Percentiles rank a stretch among this genome's conserved stretches.
Evolutionary conservation across 2,329 filamentous ascomycete species (phyloP).

Genomic region (Paradendryphiella salina): DNA sequence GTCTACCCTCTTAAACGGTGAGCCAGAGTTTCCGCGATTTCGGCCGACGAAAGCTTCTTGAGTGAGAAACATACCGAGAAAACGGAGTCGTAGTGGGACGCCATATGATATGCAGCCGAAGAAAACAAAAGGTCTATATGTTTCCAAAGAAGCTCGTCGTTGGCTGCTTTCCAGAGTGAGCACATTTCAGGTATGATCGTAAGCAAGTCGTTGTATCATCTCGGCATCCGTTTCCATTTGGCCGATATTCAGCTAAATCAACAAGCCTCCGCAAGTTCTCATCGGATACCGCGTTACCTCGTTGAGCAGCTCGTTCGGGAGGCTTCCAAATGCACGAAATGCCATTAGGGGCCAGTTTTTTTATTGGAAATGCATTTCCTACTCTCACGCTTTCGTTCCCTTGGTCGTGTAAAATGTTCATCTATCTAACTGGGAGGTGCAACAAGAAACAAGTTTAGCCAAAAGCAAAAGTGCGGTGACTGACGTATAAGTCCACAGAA

Average conservation of each 20-base stretch:
- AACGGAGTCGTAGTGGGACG: neutral
- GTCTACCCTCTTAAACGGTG: no score
- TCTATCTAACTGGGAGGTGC: no score
- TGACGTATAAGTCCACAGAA: no score
- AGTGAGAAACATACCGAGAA: neutral
- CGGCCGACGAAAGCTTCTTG: neutral
- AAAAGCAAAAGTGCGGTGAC: no score
- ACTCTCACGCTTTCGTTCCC: no score
- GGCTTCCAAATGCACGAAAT: neutral
- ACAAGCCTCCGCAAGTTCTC: no score
- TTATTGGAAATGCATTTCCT: no score
- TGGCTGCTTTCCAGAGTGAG: neutral
- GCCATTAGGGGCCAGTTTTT: neutral
- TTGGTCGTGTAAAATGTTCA: no score
- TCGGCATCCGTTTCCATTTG: neutral
- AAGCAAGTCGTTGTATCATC: no score
- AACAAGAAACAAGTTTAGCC: no score
- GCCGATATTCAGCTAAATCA: no score
- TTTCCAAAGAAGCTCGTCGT: neutral
- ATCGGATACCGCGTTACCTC: neutral
- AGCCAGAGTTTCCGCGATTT: neutral
- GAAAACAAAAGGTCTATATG: neutral
- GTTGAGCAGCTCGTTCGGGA: neutral
- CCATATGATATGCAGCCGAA: neutral
- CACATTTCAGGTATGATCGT: no score